A percentile compares a stretch with the other conserved stretches of the same genome.
These are phyloP conservation scores for Exophiala oligosperma DNA, from an alignment of 2,329 filamentous ascomycete species.

Conservation along the genomic window DNA sequence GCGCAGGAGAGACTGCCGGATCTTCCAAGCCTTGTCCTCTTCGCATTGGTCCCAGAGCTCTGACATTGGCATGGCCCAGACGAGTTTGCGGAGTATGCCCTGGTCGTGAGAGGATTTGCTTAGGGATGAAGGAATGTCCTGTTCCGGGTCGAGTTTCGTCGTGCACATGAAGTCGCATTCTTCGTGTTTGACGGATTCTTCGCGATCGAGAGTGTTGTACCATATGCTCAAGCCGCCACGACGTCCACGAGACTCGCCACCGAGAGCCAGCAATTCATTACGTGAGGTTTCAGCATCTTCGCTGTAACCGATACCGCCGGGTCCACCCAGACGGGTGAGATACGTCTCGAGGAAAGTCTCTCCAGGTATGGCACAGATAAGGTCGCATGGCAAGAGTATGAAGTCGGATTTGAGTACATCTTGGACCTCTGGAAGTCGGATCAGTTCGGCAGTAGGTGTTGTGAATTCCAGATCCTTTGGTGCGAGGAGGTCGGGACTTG, in stretches of 20 bases:
- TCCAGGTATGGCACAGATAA: conserved; percentile 86
- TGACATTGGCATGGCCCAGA: conserved; percentile 85
- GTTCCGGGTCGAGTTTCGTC: conserved; percentile 60
- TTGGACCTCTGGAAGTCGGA: conserved; percentile 80
- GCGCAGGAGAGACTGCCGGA: conserved; percentile 74
- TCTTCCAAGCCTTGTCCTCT: conserved; percentile 61
- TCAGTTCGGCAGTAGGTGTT: conserved; percentile 84
- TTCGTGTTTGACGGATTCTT: conserved; percentile 78
- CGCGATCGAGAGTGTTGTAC: conserved; percentile 77
- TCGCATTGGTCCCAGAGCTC: conserved; percentile 82
- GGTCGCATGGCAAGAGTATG: conserved; percentile 85
- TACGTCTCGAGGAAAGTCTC: conserved; percentile 83
- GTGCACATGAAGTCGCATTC: conserved; percentile 91
- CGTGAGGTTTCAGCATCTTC: conserved; percentile 40
- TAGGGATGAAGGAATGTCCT: conserved; percentile 54
- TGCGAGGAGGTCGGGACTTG: conserved; percentile 68
- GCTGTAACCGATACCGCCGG: conserved; percentile 49
- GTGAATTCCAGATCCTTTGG: conserved; percentile 76
- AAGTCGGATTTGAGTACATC: conserved; percentile 81
- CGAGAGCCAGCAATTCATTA: conserved; percentile 50
- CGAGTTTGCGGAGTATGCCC: conserved; percentile 56
- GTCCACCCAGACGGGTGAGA: conserved; percentile 79
- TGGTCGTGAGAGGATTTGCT: conserved; percentile 61
- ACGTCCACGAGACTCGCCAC: conserved; percentile 58
- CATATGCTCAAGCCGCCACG: conserved; percentile 85